Percentiles rank a stretch among this genome's conserved stretches.
These are phyloP conservation scores for Tylopilus sp. DNA, from an alignment of 768 basidiomycete species.

Conservation along the genomic window DNA sequence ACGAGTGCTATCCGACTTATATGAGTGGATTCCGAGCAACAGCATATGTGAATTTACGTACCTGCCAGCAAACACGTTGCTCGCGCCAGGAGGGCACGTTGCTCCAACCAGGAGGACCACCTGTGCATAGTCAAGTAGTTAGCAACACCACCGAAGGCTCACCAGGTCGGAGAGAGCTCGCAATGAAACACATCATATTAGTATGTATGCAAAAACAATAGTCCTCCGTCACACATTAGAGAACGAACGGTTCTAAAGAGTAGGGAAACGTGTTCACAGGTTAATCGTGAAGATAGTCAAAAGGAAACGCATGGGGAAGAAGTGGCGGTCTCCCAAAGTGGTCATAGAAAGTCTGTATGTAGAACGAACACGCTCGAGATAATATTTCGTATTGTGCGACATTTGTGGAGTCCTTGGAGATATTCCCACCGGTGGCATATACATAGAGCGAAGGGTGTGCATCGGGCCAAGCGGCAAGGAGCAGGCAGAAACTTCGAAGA, in stretches of 20 bases:
- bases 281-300: neutral
- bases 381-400: neutral
- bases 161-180: no score
- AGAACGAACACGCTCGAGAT: neutral
- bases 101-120: no score
- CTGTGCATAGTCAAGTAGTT: neutral
- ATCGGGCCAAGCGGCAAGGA: neutral
- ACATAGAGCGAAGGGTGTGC: neutral
- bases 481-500: neutral
- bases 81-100: neutral
- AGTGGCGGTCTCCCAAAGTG: neutral
- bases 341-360: neutral
- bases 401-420: neutral
- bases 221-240: no score
- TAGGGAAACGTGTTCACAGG: no score
- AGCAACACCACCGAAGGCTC: no score
- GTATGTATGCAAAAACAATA: neutral
- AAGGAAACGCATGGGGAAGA: neutral
- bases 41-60: neutral
- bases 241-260: no score
- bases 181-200: neutral
- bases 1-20: neutral
- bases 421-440: neutral
- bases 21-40: neutral
- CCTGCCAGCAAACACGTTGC: neutral